A percentile compares a stretch with the other conserved stretches of the same genome.
Conservation (phyloP, 164 flowering plant genomes). For the Vitis rupestris region DNA sequence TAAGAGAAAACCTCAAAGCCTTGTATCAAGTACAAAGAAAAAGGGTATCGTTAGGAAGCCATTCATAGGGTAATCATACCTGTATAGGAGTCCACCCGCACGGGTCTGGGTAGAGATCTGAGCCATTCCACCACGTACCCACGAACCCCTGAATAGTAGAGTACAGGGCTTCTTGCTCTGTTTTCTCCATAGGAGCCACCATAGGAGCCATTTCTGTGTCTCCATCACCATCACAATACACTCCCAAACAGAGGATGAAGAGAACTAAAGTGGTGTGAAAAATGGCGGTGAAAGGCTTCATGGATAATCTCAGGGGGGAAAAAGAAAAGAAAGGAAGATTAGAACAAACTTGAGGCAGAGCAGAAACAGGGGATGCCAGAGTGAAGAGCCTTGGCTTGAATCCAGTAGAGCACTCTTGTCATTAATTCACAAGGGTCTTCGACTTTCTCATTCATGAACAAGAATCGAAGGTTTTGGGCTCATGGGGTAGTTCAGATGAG, state of each 20-base stretch:
- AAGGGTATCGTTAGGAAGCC: neutral
- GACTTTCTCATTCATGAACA: neutral
- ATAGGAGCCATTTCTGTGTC: conserved; percentile 53
- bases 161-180: conserved; percentile 65
- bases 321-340: neutral
- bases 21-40: neutral
- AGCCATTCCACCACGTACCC: conserved; percentile 84
- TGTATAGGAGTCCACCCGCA: conserved; percentile 98
- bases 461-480: neutral
- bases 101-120: conserved; percentile 93
- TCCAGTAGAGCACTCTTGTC: neutral
- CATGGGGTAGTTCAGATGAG: too few species aligned
- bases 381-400: neutral
- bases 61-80: conserved; percentile 28
- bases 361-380: neutral
- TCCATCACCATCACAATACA: conserved; percentile 27
- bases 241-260: conserved; percentile 21
- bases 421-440: neutral
- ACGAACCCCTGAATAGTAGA: conserved; percentile 70
- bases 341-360: conserved; percentile 1
- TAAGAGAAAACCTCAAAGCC: neutral
- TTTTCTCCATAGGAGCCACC: conserved; percentile 73
- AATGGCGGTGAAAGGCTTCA: conserved; percentile 15
- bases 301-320: neutral
- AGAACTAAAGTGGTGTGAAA: conserved; percentile 18